Conservation (phyloP, 2,329 filamentous ascomycete genomes). For the Leptographium wingfieldii region DNA sequence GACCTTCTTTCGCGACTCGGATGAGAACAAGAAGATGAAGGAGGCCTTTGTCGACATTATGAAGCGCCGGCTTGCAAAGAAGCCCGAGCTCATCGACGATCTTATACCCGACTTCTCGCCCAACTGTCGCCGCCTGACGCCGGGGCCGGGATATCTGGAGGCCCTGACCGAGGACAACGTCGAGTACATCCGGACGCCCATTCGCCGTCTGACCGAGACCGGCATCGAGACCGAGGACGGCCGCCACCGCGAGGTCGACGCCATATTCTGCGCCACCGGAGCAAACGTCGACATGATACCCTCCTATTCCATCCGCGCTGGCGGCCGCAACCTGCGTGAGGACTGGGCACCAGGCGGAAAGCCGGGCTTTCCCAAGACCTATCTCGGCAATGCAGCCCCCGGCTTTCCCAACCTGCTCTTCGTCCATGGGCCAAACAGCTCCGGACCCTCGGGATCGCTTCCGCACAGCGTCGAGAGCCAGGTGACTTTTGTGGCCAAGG, state of each 20-base stretch:
- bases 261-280: constrained; percentile 19
- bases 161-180: constrained; percentile 17
- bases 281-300: constrained; percentile 13
- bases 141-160: constrained; percentile 16
- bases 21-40: background rate
- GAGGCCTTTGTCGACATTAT: constrained; percentile 1
- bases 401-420: constrained; percentile 19
- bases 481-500: constrained; percentile 10
- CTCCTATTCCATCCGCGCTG: constrained; percentile 12
- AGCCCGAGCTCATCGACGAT: constrained; percentile 2
- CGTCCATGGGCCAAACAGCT: constrained; percentile 10
- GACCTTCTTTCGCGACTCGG: background rate
- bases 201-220: constrained; percentile 17
- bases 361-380: constrained; percentile 11
- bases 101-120: constrained; percentile 13
- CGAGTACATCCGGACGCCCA: constrained; percentile 18
- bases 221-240: constrained; percentile 17
- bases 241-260: constrained; percentile 18
- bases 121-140: constrained; percentile 16
- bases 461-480: constrained; percentile 11
- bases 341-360: constrained; percentile 12
- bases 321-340: constrained; percentile 11
- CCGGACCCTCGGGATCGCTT: constrained; percentile 9
- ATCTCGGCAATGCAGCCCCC: constrained; percentile 17
- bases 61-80: constrained; percentile 2